Base-by-base conservation (phyloP, 2,329 filamentous ascomycete species). In the Mariannaea sp. region DNA sequence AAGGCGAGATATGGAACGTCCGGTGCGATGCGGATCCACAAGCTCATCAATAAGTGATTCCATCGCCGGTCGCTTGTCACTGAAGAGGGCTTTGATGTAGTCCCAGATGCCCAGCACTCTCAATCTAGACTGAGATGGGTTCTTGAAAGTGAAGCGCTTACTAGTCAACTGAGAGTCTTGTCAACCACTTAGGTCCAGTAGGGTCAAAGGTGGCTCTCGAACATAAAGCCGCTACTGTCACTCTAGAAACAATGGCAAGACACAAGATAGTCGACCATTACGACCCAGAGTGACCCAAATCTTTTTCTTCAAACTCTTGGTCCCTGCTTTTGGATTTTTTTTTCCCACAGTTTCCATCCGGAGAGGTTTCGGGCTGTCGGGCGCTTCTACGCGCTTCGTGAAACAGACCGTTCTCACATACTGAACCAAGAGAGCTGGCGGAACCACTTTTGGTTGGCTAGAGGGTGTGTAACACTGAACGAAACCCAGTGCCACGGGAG, bases 321-420 rank as follows among this genome's bases (percentile, higher is more conserved):
- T n/a, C 24, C 30, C 16, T 27, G 14, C 29, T 4, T 30, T 20
- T n/a, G 24, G 19, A 9, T 16, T 44, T 32, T 35, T 16, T 19
- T 22, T 24, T 17, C 19, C 9, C 12, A 7, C 20, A 22, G 29
- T 39, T 36, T 29, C 33, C 9, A n/a, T n/a, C 13, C n/a, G n/a
- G n/a, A n/a, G 8, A 19, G 13, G 19, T 20, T 32, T 39, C 22
- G 17, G 24, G 35, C 20, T 44, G 30, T 54, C 32, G 30, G 26
- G 61, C 60, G 55, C 53, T 63, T 66, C 58, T 60, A n/a, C n/a
- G 58, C 59, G 60, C 56, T 62, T 65, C 26, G 56, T 65, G 63
- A 60, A 65, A 65, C 63, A 40, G 51, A 52, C 32, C 49, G 27
- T 20, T 40, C 55, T 55, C 53, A 61, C 22, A 47, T 53, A 55